Percentiles rank a stretch among this genome's conserved stretches.
Conservation (phyloP, 2,329 filamentous ascomycete genomes). For the Neonectria neomacrospora region DNA sequence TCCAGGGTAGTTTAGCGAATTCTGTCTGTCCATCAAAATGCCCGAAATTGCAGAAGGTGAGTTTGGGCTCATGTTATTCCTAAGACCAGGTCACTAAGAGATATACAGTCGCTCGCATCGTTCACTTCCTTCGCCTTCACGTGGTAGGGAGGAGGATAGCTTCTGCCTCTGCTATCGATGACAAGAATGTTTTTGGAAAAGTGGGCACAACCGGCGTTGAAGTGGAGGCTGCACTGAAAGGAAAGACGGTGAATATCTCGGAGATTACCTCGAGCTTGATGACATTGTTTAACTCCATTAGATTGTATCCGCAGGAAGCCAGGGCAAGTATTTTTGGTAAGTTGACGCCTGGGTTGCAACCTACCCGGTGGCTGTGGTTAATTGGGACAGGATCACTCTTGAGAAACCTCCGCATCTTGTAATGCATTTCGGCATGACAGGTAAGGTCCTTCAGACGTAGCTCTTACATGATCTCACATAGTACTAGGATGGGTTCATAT, state of each 20-base stretch:
- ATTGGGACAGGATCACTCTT: conserved; percentile 59
- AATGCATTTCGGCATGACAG: conserved; percentile 85
- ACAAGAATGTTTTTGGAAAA: conserved; percentile 90
- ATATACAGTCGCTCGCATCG: conserved; percentile 78
- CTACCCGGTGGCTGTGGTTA: background rate
- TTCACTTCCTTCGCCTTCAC: conserved; percentile 84
- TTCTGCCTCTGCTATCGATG: conserved; percentile 77
- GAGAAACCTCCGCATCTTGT: conserved; percentile 85
- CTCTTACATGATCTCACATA: conserved; percentile 17
- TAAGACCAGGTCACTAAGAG: conserved; percentile 14
- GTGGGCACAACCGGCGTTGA: conserved; percentile 81
- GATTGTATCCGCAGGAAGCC: conserved; percentile 76
- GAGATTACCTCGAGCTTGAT: background rate
- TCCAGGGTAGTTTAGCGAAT: background rate
- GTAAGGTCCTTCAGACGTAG: conserved; percentile 44
- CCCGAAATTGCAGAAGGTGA: conserved; percentile 72
- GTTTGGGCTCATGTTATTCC: conserved; percentile 24
- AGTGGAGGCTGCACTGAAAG: conserved; percentile 78
- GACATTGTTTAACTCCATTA: conserved; percentile 33
- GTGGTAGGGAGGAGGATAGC: conserved; percentile 85
- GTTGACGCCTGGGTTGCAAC: conserved; percentile 19
- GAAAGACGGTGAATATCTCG: conserved; percentile 66
- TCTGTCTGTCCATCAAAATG: conserved; percentile 54
- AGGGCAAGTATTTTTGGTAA: conserved; percentile 97
- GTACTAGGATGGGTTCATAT: conserved; percentile 84